These are phyloP conservation scores for Penicillium crustosum DNA, from an alignment of 2,329 filamentous ascomycete genomes.

Conservation along the genomic window DNA sequence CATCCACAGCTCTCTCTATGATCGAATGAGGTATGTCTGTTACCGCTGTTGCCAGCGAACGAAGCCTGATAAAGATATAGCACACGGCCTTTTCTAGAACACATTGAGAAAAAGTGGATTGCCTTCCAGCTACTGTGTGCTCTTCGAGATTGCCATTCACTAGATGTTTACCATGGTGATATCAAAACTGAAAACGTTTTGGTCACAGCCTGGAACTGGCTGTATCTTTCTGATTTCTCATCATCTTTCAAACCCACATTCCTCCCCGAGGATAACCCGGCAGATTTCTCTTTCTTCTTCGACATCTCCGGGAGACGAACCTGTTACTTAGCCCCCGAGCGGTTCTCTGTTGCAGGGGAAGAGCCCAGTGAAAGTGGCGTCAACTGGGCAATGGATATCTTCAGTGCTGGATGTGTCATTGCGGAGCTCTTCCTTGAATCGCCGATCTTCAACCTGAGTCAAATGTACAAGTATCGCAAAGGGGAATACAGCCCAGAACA, in stretches of 20 bases:
- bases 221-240: slow-evolving; percentile 96
- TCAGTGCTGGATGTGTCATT: slow-evolving; percentile 94
- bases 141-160: slow-evolving; percentile 83
- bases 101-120: slow-evolving; percentile 98
- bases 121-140: slow-evolving; percentile 93
- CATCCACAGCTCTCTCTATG: slow-evolving; percentile 94
- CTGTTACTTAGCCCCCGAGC: slow-evolving; percentile 92
- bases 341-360: slow-evolving; percentile 74
- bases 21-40: slow-evolving; percentile 66
- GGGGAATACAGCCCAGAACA: slow-evolving; percentile 88
- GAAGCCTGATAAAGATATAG: slow-evolving; percentile 51
- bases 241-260: slow-evolving; percentile 92
- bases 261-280: slow-evolving; percentile 92
- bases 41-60: background rate
- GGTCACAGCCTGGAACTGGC: slow-evolving; percentile 99
- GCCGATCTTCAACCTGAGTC: slow-evolving; percentile 95
- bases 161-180: slow-evolving; percentile 91
- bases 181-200: slow-evolving; percentile 98
- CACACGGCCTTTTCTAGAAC: slow-evolving; percentile 92
- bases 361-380: slow-evolving; percentile 63
- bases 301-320: slow-evolving; percentile 88
- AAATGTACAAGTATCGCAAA: slow-evolving; percentile 89
- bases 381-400: slow-evolving; percentile 97
- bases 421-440: slow-evolving; percentile 93
- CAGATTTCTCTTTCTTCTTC: slow-evolving; percentile 97